phyloP scores from a whole-genome alignment of 106 monocot genomes.

The Dioscorea zingiberensis region DNA sequence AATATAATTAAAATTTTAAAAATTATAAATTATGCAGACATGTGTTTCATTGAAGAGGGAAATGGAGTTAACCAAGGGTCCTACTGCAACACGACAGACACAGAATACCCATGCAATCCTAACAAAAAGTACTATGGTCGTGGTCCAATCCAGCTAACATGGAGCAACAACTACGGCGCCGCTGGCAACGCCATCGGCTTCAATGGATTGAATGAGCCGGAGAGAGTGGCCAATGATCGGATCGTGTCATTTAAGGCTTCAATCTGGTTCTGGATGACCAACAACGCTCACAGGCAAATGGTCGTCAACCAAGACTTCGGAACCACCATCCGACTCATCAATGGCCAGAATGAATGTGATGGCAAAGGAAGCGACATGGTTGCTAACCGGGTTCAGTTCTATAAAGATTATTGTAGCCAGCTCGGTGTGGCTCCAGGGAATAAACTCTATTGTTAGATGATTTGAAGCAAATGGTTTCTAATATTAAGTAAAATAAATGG shows the following conservation, averaged over 20 bases:
- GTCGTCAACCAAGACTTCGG: conserved; percentile 29
- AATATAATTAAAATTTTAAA: background rate
- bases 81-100: conserved; percentile 10
- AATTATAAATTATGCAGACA: background rate
- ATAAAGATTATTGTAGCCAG: conserved; percentile 28
- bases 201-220: conserved; percentile 20
- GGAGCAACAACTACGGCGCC: conserved; percentile 40
- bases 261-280: conserved; percentile 36
- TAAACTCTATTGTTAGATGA: conserved; percentile 19
- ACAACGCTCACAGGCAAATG: conserved; percentile 10
- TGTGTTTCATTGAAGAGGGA: conserved; percentile 29
- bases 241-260: conserved; percentile 26
- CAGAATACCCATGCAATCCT: conserved; percentile 8
- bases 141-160: conserved; percentile 26
- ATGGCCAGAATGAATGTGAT: conserved; percentile 25
- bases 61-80: conserved; percentile 7
- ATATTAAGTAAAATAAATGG: too few species aligned
- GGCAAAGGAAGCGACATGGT: conserved; percentile 11
- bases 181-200: conserved; percentile 15
- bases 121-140: conserved; percentile 23
- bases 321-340: conserved; percentile 27
- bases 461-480: too few species aligned
- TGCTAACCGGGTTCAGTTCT: conserved; percentile 12
- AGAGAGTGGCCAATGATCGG: conserved; percentile 19
- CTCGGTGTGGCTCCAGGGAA: conserved; percentile 26